Evolutionary conservation across 2,329 filamentous ascomycete species (phyloP).

Genomic region (Aspergillus terreus): DNA sequence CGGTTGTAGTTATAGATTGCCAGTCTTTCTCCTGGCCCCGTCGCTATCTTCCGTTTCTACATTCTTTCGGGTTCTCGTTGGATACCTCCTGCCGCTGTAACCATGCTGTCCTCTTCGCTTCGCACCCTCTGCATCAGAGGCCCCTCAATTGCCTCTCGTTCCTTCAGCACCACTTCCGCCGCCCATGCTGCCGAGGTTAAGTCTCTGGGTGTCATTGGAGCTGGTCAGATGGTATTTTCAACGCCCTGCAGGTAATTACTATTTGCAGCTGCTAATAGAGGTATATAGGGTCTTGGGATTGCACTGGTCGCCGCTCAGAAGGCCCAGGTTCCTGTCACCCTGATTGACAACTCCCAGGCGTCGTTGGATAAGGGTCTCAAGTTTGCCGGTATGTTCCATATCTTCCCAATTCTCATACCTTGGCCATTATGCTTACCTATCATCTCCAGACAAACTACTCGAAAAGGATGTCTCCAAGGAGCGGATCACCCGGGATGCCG

Average conservation of each 20-base stretch:
- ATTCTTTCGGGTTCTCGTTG: neutral
- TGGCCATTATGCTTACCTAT: neutral
- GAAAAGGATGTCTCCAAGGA: conserved; percentile 89
- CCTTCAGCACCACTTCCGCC: conserved; percentile 67
- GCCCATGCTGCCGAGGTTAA: conserved; percentile 71
- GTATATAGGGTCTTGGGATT: conserved; percentile 79
- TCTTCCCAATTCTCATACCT: neutral
- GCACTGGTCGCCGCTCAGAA: conserved; percentile 86
- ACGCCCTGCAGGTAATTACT: no score
- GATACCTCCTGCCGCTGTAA: conserved; percentile 7
- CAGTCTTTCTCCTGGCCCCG: neutral
- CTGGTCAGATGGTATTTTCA: conserved; percentile 82
- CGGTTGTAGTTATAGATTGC: neutral
- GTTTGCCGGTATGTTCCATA: conserved; percentile 66
- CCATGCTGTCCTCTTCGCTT: conserved; percentile 35
- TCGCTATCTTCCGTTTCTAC: neutral
- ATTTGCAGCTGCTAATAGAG: conserved; percentile 13
- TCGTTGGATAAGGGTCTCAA: conserved; percentile 84
- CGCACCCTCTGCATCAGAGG: conserved; percentile 28
- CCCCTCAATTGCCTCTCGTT: conserved; percentile 42
- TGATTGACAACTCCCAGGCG: conserved; percentile 80
- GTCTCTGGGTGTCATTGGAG: conserved; percentile 84
- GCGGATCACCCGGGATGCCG: conserved; percentile 76
- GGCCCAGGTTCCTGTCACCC: conserved; percentile 75
- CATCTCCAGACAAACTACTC: conserved; percentile 72